Conservation (phyloP, 495 filamentous ascomycete species). For the Cenococcum geophilum region DNA sequence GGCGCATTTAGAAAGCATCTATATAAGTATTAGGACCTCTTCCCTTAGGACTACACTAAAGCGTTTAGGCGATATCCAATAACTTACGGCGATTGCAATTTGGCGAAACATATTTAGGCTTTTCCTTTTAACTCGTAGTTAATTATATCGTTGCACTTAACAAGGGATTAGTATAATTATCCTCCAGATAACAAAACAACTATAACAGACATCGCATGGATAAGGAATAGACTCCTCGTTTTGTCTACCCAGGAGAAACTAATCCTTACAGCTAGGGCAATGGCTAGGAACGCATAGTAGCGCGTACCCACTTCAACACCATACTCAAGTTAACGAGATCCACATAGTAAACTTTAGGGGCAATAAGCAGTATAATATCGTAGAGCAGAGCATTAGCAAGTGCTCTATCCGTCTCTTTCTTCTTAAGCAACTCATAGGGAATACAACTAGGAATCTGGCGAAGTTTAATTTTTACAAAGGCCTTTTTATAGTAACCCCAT, state of each 20-base stretch:
- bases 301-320: not conserved
- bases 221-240: slow-evolving; percentile 36
- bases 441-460: not conserved
- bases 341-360: not conserved
- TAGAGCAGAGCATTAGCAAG: not conserved
- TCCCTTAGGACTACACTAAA: slow-evolving; percentile 46
- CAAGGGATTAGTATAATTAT: slow-evolving; percentile 34
- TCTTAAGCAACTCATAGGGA: not conserved
- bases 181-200: slow-evolving; percentile 9
- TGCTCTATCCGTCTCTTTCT: not conserved
- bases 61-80: slow-evolving; percentile 38
- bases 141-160: slow-evolving; percentile 37
- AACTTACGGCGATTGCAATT: slow-evolving; percentile 39
- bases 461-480: not conserved
- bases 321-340: not conserved
- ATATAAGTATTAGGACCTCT: slow-evolving; percentile 39
- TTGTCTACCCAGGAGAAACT: slow-evolving; percentile 35
- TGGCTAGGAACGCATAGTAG: slow-evolving; percentile 27
- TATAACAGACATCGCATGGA: slow-evolving; percentile 24
- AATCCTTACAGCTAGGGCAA: slow-evolving; percentile 34
- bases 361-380: not conserved
- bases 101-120: slow-evolving; percentile 42
- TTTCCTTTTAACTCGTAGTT: slow-evolving; percentile 46
- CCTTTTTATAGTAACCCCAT: not conserved
- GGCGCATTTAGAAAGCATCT: slow-evolving; percentile 38